phyloP scores from a whole-genome alignment of 306 rosid species.

The Trifolium repens region DNA sequence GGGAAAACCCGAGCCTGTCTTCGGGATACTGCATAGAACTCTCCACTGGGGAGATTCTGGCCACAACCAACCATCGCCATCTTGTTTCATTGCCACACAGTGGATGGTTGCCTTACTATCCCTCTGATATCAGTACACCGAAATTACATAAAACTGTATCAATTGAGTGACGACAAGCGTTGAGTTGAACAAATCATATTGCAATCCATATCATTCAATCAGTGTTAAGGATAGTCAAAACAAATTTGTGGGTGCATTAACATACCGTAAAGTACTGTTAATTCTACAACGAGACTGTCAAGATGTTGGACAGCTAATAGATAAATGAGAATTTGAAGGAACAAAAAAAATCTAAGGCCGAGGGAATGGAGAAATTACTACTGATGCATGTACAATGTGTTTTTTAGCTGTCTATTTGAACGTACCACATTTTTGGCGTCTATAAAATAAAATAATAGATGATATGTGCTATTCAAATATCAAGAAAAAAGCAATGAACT shows the following conservation, averaged over 20 bases:
- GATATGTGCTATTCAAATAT: neutral
- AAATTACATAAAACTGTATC: neutral
- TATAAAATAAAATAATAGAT: neutral
- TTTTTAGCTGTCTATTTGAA: neutral
- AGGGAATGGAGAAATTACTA: neutral
- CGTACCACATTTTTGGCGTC: neutral
- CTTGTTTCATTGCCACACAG: neutral
- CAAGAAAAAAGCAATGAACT: neutral
- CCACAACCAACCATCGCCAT: slow-evolving; percentile 10
- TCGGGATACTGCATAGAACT: neutral
- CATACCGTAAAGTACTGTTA: neutral
- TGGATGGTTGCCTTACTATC: neutral
- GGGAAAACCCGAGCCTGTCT: neutral
- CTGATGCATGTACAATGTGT: neutral
- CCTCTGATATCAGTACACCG: neutral
- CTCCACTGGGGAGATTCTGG: neutral
- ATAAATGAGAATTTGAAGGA: neutral
- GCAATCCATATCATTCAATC: slow-evolving; percentile 17
- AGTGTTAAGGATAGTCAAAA: slow-evolving; percentile 19
- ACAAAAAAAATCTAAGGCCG: neutral
- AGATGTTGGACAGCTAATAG: slow-evolving; percentile 1
- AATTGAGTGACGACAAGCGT: slow-evolving; percentile 1
- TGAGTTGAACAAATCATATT: neutral
- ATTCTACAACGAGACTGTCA: neutral
- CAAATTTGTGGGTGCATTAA: neutral